These are phyloP conservation scores for Xylariaceae sp. DNA, from an alignment of 2,329 filamentous ascomycete genomes.

Conservation along the genomic window DNA sequence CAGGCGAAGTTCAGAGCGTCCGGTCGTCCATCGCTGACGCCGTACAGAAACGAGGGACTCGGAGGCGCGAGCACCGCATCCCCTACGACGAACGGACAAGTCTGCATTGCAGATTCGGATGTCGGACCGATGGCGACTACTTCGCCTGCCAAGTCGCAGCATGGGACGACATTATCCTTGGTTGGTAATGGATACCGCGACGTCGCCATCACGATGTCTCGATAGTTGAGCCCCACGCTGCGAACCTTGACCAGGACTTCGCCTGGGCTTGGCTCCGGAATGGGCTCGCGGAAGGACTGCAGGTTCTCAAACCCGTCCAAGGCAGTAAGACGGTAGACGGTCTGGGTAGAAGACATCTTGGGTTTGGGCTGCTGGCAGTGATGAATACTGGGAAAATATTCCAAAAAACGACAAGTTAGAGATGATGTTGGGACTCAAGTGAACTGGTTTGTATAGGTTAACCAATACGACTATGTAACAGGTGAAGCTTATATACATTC, in stretches of 20 bases:
- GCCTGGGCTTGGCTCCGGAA: conserved; percentile 34
- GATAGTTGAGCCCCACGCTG: conserved; percentile 44
- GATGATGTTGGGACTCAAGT: no score
- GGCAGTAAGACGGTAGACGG: conserved; percentile 27
- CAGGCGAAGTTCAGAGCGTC: conserved; percentile 25
- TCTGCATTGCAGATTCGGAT: background rate
- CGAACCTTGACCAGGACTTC: conserved; percentile 43
- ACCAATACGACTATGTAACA: no score
- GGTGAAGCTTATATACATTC: conserved; percentile 13
- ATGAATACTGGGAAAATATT: background rate
- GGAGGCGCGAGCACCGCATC: conserved; percentile 43
- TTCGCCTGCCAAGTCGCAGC: conserved; percentile 46
- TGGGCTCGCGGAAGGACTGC: conserved; percentile 34
- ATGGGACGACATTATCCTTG: conserved; percentile 45
- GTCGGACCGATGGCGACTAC: conserved; percentile 31
- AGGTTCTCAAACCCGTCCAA: conserved; percentile 32
- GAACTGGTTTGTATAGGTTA: no score
- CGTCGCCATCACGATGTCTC: conserved; percentile 43
- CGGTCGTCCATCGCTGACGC: conserved; percentile 30
- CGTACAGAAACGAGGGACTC: conserved; percentile 37
- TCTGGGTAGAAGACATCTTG: conserved; percentile 26
- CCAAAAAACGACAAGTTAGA: no score
- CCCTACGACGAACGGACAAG: conserved; percentile 39
- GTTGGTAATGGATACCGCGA: conserved; percentile 41
- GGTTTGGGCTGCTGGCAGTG: background rate